A percentile compares a stretch with the other conserved stretches of the same genome.
Evolutionary conservation across 1,139 yeast species (phyloP).

Genomic region (Torulaspora pretoriensis): DNA sequence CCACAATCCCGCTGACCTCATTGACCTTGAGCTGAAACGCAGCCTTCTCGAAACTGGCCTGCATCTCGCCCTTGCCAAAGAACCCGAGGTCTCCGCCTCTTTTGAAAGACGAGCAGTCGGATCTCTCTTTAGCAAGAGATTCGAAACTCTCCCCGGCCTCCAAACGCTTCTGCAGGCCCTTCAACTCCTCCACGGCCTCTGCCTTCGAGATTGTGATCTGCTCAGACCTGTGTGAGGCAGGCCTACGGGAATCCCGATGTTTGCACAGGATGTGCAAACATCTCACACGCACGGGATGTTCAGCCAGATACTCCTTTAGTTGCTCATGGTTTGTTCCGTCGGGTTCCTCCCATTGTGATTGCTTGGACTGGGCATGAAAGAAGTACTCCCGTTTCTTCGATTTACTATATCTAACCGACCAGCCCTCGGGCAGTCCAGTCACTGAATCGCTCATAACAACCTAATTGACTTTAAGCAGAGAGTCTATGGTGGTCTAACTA

Average conservation of each 20-base stretch:
- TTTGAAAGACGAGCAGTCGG: slow-evolving; percentile 84
- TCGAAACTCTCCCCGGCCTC: slow-evolving; percentile 47
- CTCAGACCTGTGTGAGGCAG: slow-evolving; percentile 84
- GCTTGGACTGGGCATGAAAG: slow-evolving; percentile 62
- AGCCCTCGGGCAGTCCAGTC: slow-evolving; percentile 78
- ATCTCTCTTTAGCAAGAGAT: slow-evolving; percentile 74
- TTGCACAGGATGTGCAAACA: slow-evolving; percentile 75
- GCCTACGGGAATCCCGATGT: slow-evolving; percentile 79
- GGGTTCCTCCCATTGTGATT: slow-evolving; percentile 91
- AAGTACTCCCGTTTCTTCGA: slow-evolving; percentile 83
- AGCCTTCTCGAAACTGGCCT: slow-evolving; percentile 86
- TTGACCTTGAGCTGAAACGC: slow-evolving; percentile 79
- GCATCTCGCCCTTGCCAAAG: slow-evolving; percentile 91
- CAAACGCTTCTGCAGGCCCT: slow-evolving; percentile 57
- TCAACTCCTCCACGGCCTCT: slow-evolving; percentile 68
- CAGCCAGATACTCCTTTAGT: slow-evolving; percentile 52
- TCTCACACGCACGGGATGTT: slow-evolving; percentile 59
- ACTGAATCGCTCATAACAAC: slow-evolving; percentile 5
- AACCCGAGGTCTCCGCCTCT: slow-evolving; percentile 90
- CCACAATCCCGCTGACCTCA: slow-evolving; percentile 77
- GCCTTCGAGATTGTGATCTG: slow-evolving; percentile 75
- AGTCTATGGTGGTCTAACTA: not conserved
- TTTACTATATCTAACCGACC: slow-evolving; percentile 77
- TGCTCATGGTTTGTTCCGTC: slow-evolving; percentile 66
- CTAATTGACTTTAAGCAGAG: not conserved